These are phyloP conservation scores for Fraxinus sp. DNA, from an alignment of 305 asterid species.

Conservation along the genomic window DNA sequence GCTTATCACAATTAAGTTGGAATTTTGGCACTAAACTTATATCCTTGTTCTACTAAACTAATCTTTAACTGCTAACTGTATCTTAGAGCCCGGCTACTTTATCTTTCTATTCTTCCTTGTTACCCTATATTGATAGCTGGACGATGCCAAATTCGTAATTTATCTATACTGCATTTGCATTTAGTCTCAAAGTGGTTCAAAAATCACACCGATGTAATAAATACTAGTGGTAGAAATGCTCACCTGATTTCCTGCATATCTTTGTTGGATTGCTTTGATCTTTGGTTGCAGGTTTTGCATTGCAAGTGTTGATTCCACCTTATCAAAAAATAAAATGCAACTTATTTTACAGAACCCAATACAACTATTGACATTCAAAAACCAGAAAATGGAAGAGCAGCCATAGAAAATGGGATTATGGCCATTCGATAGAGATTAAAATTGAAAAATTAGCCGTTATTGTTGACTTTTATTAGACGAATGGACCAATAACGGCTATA, in stretches of 20 bases:
- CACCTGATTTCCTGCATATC: constrained; percentile 99
- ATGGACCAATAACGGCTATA: too few species aligned
- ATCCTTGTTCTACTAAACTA: background rate
- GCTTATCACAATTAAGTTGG: background rate
- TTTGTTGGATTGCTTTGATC: constrained; percentile 92
- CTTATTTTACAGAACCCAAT: constrained; percentile 3
- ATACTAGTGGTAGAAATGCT: constrained; percentile 20
- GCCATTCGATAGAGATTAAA: too few species aligned
- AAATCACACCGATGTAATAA: background rate
- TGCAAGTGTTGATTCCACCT: constrained; percentile 97
- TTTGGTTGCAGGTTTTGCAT: constrained; percentile 99
- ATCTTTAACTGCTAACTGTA: background rate
- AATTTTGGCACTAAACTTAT: background rate
- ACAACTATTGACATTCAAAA: constrained; percentile 10
- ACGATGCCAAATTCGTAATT: constrained; percentile 10
- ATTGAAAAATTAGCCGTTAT: too few species aligned
- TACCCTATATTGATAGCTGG: constrained; percentile 4
- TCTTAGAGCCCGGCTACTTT: constrained; percentile 2
- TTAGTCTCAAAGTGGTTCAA: constrained; percentile 17
- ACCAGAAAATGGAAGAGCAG: background rate
- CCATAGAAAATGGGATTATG: constrained; percentile 1
- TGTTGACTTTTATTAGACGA: too few species aligned
- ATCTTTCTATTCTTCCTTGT: constrained; percentile 15
- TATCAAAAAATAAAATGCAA: constrained; percentile 26
- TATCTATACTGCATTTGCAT: background rate